Conservation (phyloP, 352 stramenopile genomes). For the Blastocystis sp. region DNA sequence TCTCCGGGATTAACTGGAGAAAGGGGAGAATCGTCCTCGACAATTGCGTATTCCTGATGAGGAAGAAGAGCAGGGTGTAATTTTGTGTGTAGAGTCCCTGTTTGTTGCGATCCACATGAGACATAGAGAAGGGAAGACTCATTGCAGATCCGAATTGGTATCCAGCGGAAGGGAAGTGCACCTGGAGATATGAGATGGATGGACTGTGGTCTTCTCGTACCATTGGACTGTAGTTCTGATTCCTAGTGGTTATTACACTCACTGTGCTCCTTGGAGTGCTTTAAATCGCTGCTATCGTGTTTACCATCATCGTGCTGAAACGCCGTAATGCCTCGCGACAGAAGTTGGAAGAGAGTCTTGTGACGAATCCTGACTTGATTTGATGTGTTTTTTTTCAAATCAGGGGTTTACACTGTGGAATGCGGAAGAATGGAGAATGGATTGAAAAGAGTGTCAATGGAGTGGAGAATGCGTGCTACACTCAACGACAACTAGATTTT, state of each 20-base stretch:
- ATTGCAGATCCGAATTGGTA: neutral
- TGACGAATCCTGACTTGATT: neutral
- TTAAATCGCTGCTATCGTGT: neutral
- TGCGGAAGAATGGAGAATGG: too few species aligned
- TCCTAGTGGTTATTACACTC: neutral
- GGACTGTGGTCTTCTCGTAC: neutral
- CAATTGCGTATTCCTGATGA: conserved; percentile 50
- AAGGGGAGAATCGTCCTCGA: neutral
- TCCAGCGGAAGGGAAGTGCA: neutral
- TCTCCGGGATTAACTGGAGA: conserved; percentile 41
- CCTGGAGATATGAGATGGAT: neutral
- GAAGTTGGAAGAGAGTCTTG: neutral
- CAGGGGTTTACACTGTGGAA: too few species aligned
- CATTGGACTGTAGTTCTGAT: neutral
- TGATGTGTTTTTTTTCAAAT: too few species aligned
- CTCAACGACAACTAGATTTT: too few species aligned
- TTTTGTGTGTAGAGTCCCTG: neutral
- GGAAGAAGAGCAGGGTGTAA: neutral
- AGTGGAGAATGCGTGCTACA: too few species aligned
- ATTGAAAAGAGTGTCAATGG: too few species aligned
- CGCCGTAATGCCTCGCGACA: neutral
- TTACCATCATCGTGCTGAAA: neutral
- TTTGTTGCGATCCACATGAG: too few species aligned
- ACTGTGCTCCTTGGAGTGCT: neutral
- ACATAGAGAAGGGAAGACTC: too few species aligned